These are phyloP conservation scores for Huntiella abstrusa DNA, from an alignment of 2,329 filamentous ascomycete genomes.

Conservation along the genomic window DNA sequence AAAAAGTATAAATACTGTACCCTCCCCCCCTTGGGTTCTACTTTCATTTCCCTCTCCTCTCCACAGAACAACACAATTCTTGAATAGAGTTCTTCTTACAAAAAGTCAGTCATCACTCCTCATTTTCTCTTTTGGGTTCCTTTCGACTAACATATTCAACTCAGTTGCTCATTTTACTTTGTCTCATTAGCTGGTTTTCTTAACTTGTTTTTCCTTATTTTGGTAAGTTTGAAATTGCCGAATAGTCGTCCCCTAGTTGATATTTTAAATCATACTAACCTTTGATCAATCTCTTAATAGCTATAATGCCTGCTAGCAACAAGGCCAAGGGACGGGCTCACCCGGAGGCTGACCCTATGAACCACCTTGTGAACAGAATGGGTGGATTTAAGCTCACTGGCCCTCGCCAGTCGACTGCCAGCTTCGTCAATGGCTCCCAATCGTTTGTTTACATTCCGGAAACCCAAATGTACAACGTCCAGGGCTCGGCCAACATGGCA, in stretches of 20 bases:
- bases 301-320: no score
- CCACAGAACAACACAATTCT: neutral
- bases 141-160: neutral
- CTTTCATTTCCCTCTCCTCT: constrained; percentile 6
- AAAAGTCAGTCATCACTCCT: constrained; percentile 11
- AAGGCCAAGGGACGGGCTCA: neutral
- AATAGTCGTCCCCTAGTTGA: neutral
- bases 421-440: constrained; percentile 5
- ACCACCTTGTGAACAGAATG: constrained; percentile 11
- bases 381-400: constrained; percentile 19
- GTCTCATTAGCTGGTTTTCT: neutral
- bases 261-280: no score
- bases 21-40: constrained; percentile 10
- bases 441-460: constrained; percentile 18
- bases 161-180: neutral
- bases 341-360: constrained; percentile 1
- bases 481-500: constrained; percentile 6
- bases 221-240: neutral
- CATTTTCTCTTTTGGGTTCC: constrained; percentile 16
- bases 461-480: constrained; percentile 21
- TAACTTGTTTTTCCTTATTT: neutral
- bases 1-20: neutral
- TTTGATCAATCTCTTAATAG: no score
- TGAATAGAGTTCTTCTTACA: no score
- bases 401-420: constrained; percentile 4